Evolutionary conservation across 1,139 yeast species (phyloP).

Genomic region (Blastobotrys aristatus): DNA sequence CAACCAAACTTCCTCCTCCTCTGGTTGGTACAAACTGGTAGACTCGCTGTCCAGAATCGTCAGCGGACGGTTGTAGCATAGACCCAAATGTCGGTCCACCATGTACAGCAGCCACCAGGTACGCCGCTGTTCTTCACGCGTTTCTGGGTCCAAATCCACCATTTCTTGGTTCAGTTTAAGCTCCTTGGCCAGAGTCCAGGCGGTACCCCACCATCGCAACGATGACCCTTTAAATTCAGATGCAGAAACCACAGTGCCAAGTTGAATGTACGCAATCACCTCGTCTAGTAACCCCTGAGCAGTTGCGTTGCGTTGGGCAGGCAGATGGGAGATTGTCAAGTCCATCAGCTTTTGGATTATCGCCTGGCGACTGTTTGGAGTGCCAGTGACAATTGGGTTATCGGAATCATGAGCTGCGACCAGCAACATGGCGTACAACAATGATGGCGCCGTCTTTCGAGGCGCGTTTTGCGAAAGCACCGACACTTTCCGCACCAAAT

Average conservation of each 20-base stretch:
- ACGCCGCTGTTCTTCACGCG: constrained; percentile 40
- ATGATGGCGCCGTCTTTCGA: constrained; percentile 33
- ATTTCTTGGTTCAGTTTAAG: constrained; percentile 34
- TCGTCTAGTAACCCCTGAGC: constrained; percentile 37
- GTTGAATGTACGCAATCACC: constrained; percentile 36
- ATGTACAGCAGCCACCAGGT: constrained; percentile 42
- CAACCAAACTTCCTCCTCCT: constrained; percentile 36
- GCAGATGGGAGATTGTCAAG: constrained; percentile 27
- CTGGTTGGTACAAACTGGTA: constrained; percentile 34
- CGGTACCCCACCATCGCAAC: constrained; percentile 39
- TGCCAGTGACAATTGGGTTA: constrained; percentile 34
- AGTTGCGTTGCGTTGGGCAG: constrained; percentile 19
- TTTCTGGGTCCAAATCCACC: constrained; percentile 30
- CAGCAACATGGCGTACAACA: constrained; percentile 35
- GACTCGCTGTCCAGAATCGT: constrained; percentile 36
- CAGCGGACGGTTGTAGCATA: constrained; percentile 37
- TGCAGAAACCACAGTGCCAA: constrained; percentile 40
- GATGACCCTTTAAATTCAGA: constrained; percentile 39
- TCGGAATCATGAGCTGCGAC: constrained; percentile 38
- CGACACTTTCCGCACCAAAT: constrained; percentile 26
- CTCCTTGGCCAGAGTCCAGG: constrained; percentile 35
- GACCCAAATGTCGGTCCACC: constrained; percentile 39
- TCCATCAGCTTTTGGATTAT: constrained; percentile 30
- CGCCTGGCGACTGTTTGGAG: constrained; percentile 30
- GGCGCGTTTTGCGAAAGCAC: constrained; percentile 23